Base-by-base conservation (phyloP, 2,329 filamentous ascomycete genomes). In the Fusarium sp. region DNA sequence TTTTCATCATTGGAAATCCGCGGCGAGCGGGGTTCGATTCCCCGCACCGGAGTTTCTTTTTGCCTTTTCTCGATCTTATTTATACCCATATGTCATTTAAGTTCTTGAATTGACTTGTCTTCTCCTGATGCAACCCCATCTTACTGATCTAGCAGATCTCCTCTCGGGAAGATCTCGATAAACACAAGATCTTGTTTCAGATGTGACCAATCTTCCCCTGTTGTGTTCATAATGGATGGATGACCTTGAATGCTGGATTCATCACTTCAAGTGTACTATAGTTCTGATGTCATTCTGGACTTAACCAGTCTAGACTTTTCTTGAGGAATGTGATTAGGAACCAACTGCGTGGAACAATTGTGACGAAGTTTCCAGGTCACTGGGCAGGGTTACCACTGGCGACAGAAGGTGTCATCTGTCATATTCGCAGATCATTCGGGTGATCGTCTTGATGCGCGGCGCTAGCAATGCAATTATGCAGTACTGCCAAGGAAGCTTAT, bases 21-120 rank as follows among this genome's bases (percentile, higher is more conserved):
- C 61, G 61, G 44, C 51, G 61, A 64, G 59, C 30, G 30, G 61
- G 61, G 61, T 65, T 65, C 62, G 62, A 65, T 13, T 65, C 62
- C 60, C 60, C 30, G 30, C 53, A 65, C 30, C 62, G 62, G 62
- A 65, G 62, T 10, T 30, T 13, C 4, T 36, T 64, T 62, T 64
- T 64, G 8, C 4, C 0, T 20, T 34, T 38, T 3, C 23, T 23
- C 23, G 23, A 23, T 23, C 23, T 23, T 20, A 20, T 20, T 4
- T 23, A 23, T 23, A 23, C 23, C 6, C 23, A 5, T 23, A 6
- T 23, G 23, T 23, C 5, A 23, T 4, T 23, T 23, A 23, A 4
- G 23, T 23, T 23, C 23, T 23, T 23, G 23, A 23, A 4, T 23
- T 23, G 23, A 23, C 23, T 23, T 6, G 23, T 23, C 23, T 23